Evolutionary conservation across 2,329 filamentous ascomycete species (phyloP), one percentile per base, ranked within the genome.

Genomic region (Botrytis cinerea): DNA sequence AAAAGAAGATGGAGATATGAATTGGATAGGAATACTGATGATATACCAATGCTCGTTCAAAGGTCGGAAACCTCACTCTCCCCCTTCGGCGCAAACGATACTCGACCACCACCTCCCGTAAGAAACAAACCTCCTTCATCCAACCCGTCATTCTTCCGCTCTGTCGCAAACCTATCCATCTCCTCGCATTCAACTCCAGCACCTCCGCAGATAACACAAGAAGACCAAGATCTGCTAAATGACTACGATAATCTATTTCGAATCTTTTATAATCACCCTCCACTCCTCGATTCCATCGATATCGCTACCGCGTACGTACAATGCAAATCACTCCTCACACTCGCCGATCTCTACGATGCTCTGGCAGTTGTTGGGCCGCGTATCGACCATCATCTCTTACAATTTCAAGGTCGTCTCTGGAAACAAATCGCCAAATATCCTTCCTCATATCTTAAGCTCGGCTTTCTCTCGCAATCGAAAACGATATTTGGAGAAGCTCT

Each of bases 391-490:
- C 95, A 98, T 82, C 87, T 98, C 22, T 86, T 98, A 25, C 93
- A 96, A 78, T 98, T 98, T 81, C 94, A 96, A 79, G 93, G 92
- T 35, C 89, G 94, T 2, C 87, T 98, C 3, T 98, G 95, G 92
- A 97, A 96, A 82, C 95, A 98, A 83, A 97, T 98, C 76, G 94
- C 95, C 70, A 98, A 97, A 83, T 98, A 98, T 80, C 95, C 95
- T 20, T 93, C 96, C 66, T 94, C 91, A 74, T 98, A 98, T 80
- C 88, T 98, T 66, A 95, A 95, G 73, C 88, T 98, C 1, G 95
- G 94, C 54, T 97, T 94, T 79, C 87, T 97, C 60, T 92, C 94
- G 14, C 90, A 93, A 62, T 95, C 91, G 79, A 92, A 92, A 77
- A 91, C 95, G 77, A 94, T 95, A 70, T 95, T 94, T 79, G 90